phyloP scores from a whole-genome alignment of 495 filamentous ascomycete species.

The Hypomontagnella monticulosa region DNA sequence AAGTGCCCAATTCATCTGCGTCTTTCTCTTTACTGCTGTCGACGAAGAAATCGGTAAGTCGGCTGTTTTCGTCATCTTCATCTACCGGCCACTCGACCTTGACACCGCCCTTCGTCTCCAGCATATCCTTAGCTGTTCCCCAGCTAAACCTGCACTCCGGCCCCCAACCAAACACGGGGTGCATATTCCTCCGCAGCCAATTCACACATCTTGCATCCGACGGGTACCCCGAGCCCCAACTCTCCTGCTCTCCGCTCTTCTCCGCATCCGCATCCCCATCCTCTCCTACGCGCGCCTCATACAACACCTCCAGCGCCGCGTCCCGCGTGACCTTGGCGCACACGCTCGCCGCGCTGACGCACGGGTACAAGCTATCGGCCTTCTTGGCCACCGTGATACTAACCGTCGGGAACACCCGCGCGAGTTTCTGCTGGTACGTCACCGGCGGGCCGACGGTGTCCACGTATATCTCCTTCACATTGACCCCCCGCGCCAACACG shows the following conservation, averaged over 20 bases:
- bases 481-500: slow-evolving; percentile 77
- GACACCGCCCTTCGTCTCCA: slow-evolving; percentile 71
- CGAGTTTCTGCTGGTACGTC: slow-evolving; percentile 83
- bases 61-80: slow-evolving; percentile 69
- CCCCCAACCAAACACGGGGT: slow-evolving; percentile 95
- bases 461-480: slow-evolving; percentile 89
- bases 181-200: slow-evolving; percentile 88
- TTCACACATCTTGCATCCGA: slow-evolving; percentile 81
- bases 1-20: slow-evolving; percentile 64
- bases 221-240: slow-evolving; percentile 93
- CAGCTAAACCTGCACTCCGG: slow-evolving; percentile 92
- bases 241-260: slow-evolving; percentile 46
- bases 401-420: slow-evolving; percentile 81
- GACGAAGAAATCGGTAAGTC: slow-evolving; percentile 78
- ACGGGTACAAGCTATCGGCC: slow-evolving; percentile 92
- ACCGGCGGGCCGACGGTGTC: slow-evolving; percentile 90
- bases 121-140: slow-evolving; percentile 92
- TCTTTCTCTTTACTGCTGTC: slow-evolving; percentile 53
- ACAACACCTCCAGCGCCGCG: slow-evolving; percentile 81
- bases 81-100: slow-evolving; percentile 87
- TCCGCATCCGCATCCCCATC: slow-evolving; percentile 32
- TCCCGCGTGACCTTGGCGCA: slow-evolving; percentile 96
- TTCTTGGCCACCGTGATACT: slow-evolving; percentile 93
- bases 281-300: slow-evolving; percentile 54
- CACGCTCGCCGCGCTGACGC: slow-evolving; percentile 91